Evolutionary conservation across 2,329 filamentous ascomycete species (phyloP), one percentile per base, ranked within the genome.

Genomic region (Byssoonygena ceratinophila): DNA sequence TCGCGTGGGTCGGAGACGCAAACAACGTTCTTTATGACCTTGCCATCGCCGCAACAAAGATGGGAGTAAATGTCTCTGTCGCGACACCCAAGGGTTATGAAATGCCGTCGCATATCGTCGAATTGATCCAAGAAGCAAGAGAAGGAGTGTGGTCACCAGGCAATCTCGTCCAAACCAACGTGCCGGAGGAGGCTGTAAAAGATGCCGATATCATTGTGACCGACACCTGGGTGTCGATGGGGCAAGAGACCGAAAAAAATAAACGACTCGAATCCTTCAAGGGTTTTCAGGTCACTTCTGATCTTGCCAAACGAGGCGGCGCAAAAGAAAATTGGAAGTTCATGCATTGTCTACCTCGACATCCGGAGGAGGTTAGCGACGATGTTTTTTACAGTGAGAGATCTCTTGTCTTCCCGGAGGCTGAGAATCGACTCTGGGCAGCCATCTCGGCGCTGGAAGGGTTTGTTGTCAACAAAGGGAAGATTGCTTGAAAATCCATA

Each of bases 161-260:
- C 14, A 82, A 77, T 60, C 75, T 96, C 31, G 73, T 71, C 4
- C 85, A 94, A 69, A 94, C 87, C 0, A 84, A 77, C 20, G 74
- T 85, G 0, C 92, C 91, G 0, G 87, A 92, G 66, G 87, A 94
- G 63, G 92, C 77, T 1, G 82, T 96, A 64, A 86, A 86, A 72
- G 74, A 83, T 58, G 91, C 92, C 2, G 85, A 98, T 66, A 79
- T 97, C 50, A 75, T 98, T 54, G 89, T 97, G 20, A 98, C 92
- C 0, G 92, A 98, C 64, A 98, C 92, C 0, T 98, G 92, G 92
- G 80, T 98, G 29, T 94, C 88, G 1, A 98, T 98, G 92, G 92
- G 92, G 44, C 91, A 97, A 70, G 92, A 98, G 69, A 81, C 80
- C 53, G 92, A 98, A 70, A 76, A 82, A 36, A 76, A 82, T 59